phyloP scores from a whole-genome alignment of 352 stramenopile genomes.

The Globisporangium abappressorium region DNA sequence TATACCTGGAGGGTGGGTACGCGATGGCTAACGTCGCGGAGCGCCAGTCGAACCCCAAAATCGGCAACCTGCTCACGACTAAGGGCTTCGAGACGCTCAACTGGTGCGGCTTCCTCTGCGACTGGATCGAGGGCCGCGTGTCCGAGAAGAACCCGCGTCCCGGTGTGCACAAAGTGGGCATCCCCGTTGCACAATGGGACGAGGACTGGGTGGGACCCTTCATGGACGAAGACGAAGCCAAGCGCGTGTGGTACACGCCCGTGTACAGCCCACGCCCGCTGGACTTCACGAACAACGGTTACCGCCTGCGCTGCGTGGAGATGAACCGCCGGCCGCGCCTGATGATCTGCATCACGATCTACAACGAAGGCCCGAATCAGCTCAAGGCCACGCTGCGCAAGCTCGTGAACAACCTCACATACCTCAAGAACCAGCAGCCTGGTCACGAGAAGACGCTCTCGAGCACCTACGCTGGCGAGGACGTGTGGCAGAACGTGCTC shows the following conservation, averaged over 20 bases:
- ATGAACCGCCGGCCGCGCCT: slow-evolving; percentile 62
- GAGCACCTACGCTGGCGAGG: slow-evolving; percentile 48
- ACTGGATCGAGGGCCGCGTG: slow-evolving; percentile 83
- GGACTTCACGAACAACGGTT: slow-evolving; percentile 76
- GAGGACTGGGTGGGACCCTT: slow-evolving; percentile 72
- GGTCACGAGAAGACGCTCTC: slow-evolving; percentile 29
- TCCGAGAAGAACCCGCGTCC: slow-evolving; percentile 71
- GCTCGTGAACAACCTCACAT: slow-evolving; percentile 79
- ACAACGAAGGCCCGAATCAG: slow-evolving; percentile 72
- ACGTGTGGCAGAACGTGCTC: slow-evolving; percentile 82
- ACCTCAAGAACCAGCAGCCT: slow-evolving; percentile 48
- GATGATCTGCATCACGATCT: slow-evolving; percentile 88
- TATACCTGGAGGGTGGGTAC: slow-evolving; percentile 83
- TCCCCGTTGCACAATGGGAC: slow-evolving; percentile 62
- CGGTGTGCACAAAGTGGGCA: slow-evolving; percentile 78
- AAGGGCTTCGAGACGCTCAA: slow-evolving; percentile 88
- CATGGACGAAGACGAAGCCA: slow-evolving; percentile 72
- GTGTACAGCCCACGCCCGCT: slow-evolving; percentile 66
- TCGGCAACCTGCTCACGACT: slow-evolving; percentile 81
- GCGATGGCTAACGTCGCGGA: slow-evolving; percentile 82
- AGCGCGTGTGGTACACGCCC: slow-evolving; percentile 79
- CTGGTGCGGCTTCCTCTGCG: slow-evolving; percentile 75
- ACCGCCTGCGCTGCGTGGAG: slow-evolving; percentile 78
- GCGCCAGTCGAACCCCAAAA: slow-evolving; percentile 74
- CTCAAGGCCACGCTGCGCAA: slow-evolving; percentile 76